Percentiles rank a stretch among this genome's conserved stretches.
Conservation (phyloP, 805 yeast genomes). For the Candida ascalaphidarum region DNA sequence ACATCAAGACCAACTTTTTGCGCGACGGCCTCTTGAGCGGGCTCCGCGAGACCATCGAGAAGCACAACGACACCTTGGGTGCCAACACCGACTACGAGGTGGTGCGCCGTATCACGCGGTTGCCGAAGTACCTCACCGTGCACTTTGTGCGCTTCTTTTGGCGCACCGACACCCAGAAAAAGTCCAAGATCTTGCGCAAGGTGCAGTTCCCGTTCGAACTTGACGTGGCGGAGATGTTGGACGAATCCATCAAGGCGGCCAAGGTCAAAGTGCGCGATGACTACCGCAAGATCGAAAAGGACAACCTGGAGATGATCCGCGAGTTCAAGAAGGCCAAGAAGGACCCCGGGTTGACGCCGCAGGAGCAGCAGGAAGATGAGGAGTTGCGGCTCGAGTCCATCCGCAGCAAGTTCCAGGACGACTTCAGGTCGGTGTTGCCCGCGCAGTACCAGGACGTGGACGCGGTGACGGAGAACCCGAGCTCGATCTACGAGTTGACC, state of each 20-base stretch:
- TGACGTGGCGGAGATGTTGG: slow-evolving; percentile 79
- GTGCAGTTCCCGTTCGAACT: slow-evolving; percentile 92
- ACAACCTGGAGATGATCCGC: slow-evolving; percentile 60
- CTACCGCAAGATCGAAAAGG: slow-evolving; percentile 67
- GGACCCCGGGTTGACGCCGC: slow-evolving; percentile 30
- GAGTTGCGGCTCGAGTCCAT: slow-evolving; percentile 40
- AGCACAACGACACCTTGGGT: slow-evolving; percentile 62
- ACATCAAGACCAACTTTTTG: slow-evolving; percentile 75
- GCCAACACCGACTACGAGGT: slow-evolving; percentile 66
- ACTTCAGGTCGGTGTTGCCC: slow-evolving; percentile 35
- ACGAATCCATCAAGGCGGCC: slow-evolving; percentile 61
- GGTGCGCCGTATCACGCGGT: slow-evolving; percentile 50
- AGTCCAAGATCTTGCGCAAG: slow-evolving; percentile 88
- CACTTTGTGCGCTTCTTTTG: slow-evolving; percentile 94
- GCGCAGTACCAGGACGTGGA: slow-evolving; percentile 15
- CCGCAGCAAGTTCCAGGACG: slow-evolving; percentile 43
- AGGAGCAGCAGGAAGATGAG: slow-evolving; percentile 50
- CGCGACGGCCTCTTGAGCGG: slow-evolving; percentile 76
- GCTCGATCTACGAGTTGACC: slow-evolving; percentile 75
- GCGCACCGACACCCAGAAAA: slow-evolving; percentile 86
- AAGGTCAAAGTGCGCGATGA: slow-evolving; percentile 71
- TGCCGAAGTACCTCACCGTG: slow-evolving; percentile 83
- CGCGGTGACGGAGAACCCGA: slow-evolving; percentile 66
- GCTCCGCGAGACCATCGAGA: slow-evolving; percentile 68
- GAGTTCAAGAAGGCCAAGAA: slow-evolving; percentile 59